Evolutionary conservation across 768 basidiomycete genomes (phyloP), one percentile per base, ranked within the genome.

Genomic region (Tricholoma terreum): DNA sequence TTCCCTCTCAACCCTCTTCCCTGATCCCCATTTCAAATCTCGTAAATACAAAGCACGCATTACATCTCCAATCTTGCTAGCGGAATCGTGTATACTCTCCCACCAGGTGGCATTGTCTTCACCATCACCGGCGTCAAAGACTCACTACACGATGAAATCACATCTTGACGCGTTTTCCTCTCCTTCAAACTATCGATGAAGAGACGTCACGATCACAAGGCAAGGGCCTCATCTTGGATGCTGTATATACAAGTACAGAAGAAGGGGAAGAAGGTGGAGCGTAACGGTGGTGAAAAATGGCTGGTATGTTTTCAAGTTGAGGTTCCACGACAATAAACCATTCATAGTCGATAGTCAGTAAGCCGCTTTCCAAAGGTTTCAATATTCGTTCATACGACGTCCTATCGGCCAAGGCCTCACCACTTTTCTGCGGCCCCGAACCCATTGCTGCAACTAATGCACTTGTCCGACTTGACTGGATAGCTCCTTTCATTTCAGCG

Each of bases 11-110:
- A 87, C 96, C 49, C 80, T 99, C 50, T 99, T 98, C 74, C 97
- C 97, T 40, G 97, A 99, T 73, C 97, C 97, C 0, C 97, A 98
- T 71, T 99, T 99, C 83, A 98, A 99, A 72, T 81, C 84, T 8
- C 87, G 95, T 65, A 99, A 99, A 72, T 96, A 98, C 80, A 99
- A 99, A 76, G 96, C 96, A 1, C 88, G 97, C 67, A 98, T 98
- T 69, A 95, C 98, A 68, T 97, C 95, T 52, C 91, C 94, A 6
- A 95, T 95, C n/a, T 81, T 99, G 30, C 82, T 98, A 17, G 94
- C 97, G 22, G 97, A 99, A 69, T 99, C 63, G 96, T 97, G 4
- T 97, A 92, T 69, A 89, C 91, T 21, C 83, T 99, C 42, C 82
- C 84, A 24, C 91, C 91, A 0, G 95, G 94, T n/a, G 97, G 97